Conservation (phyloP, 2,329 filamentous ascomycete species). For the Stenocarpella maydis region DNA sequence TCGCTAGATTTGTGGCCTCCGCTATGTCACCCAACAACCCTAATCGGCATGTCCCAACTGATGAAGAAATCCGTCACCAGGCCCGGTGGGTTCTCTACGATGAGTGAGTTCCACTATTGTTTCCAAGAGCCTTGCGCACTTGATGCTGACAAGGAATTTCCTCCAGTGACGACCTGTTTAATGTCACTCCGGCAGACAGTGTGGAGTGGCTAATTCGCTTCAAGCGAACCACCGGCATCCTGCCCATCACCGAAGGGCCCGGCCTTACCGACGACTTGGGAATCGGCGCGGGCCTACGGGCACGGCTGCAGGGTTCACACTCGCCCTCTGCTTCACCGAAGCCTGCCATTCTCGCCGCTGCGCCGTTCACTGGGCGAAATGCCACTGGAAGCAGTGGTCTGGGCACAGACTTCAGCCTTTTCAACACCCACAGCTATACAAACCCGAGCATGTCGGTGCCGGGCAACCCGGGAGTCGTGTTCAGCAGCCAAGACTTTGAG, state of each 20-base stretch:
- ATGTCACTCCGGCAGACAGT: constrained; percentile 70
- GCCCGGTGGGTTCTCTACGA: constrained; percentile 70
- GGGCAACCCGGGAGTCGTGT: constrained; percentile 51
- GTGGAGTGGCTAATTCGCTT: constrained; percentile 70
- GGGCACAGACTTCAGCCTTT: background rate
- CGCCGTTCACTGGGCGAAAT: constrained; percentile 42
- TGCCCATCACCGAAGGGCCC: constrained; percentile 56
- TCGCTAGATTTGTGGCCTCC: constrained; percentile 60
- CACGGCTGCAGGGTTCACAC: constrained; percentile 41
- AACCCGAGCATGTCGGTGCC: constrained; percentile 34
- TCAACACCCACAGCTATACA: background rate
- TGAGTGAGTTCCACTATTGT: constrained; percentile 53
- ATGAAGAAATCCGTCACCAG: constrained; percentile 71
- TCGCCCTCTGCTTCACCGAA: constrained; percentile 59
- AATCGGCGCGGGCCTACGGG: background rate
- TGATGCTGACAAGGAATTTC: background rate
- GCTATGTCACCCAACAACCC: constrained; percentile 68
- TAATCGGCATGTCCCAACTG: constrained; percentile 64
- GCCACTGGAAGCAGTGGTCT: background rate
- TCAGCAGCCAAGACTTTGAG: constrained; percentile 68
- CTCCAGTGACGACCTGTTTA: constrained; percentile 67
- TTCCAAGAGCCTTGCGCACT: background rate
- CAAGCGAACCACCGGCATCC: constrained; percentile 65
- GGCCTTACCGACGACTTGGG: constrained; percentile 49
- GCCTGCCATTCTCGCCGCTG: constrained; percentile 39